Evolutionary conservation across 768 basidiomycete genomes (phyloP), one percentile per base, ranked within the genome.

Genomic region (Butyriboletus loyo): DNA sequence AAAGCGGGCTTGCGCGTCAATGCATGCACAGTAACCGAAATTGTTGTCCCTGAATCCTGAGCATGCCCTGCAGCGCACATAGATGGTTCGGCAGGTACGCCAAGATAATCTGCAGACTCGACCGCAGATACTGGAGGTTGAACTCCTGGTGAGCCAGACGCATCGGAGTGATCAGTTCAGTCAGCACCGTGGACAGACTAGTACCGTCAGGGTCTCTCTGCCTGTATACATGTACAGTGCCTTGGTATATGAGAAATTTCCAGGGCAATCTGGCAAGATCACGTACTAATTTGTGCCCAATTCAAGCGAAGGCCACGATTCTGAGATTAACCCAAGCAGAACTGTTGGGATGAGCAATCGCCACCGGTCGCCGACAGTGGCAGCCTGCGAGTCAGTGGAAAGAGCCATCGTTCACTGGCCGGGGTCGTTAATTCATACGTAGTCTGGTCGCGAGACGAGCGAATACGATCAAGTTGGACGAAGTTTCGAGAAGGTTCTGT

Each of bases 401-500:
- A n/a, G n/a, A n/a, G n/a, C n/a, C n/a, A n/a, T n/a, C n/a, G n/a
- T n/a, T n/a, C n/a, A n/a, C n/a, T n/a, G n/a, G n/a, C n/a, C n/a
- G n/a, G n/a, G n/a, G n/a, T n/a, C n/a, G n/a, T n/a, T n/a, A n/a
- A n/a, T n/a, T n/a, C n/a, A n/a, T n/a, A n/a, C n/a, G n/a, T n/a
- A n/a, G n/a, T n/a, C n/a, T n/a, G n/a, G n/a, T n/a, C n/a, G n/a
- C n/a, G n/a, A n/a, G n/a, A n/a, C n/a, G n/a, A n/a, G 37, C 19
- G 37, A 21, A 38, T 38, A 38, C n/a, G n/a, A n/a, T n/a, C n/a
- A n/a, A n/a, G n/a, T n/a, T n/a, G n/a, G n/a, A n/a, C n/a, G 56
- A 71, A 69, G 47, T 39, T 69, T 69, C 67, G 65, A 71, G 67
- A 69, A 69, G 36, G 60, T 69, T 67, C 69, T 30, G 52, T 17